phyloP scores from a whole-genome alignment of 768 basidiomycete genomes.

The Termitomyces bulborhizus region DNA sequence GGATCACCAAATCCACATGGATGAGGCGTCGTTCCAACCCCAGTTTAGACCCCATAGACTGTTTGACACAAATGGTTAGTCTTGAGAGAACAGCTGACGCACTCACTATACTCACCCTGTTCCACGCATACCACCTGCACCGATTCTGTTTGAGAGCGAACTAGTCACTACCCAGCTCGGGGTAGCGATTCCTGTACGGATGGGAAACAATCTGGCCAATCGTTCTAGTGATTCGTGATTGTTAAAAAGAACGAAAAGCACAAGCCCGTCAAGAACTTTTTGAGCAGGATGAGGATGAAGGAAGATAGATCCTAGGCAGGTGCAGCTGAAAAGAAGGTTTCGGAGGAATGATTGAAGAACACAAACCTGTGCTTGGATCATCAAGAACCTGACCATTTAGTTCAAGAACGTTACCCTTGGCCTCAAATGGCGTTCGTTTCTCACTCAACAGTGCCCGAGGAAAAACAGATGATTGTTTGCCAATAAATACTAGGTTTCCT shows the following conservation, averaged over 20 bases:
- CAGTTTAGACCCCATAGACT: constrained; percentile 29
- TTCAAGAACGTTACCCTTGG: constrained; percentile 19
- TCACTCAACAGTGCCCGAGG: constrained; percentile 25
- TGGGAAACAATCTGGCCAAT: constrained; percentile 68
- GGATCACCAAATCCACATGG: constrained; percentile 30
- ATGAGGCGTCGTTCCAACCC: constrained; percentile 41
- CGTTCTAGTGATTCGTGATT: constrained; percentile 59
- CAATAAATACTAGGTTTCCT: constrained; percentile 59
- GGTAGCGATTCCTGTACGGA: constrained; percentile 70
- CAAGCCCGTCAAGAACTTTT: constrained; percentile 17
- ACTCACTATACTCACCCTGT: constrained; percentile 54
- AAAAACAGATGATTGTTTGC: constrained; percentile 29
- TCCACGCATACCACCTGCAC: constrained; percentile 68
- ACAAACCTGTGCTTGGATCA: constrained; percentile 24
- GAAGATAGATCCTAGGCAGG: constrained; percentile 44
- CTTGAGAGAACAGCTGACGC: background rate
- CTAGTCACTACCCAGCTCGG: constrained; percentile 77
- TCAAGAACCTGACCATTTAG: constrained; percentile 22
- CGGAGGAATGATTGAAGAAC: background rate
- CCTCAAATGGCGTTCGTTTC: constrained; percentile 25
- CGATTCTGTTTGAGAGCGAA: constrained; percentile 43
- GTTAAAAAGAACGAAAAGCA: constrained; percentile 56
- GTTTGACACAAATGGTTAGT: background rate
- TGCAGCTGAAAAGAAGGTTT: background rate
- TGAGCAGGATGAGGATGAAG: constrained; percentile 56